phyloP scores from a whole-genome alignment of 441 rosid genomes.

The Gossypium davidsonii region DNA sequence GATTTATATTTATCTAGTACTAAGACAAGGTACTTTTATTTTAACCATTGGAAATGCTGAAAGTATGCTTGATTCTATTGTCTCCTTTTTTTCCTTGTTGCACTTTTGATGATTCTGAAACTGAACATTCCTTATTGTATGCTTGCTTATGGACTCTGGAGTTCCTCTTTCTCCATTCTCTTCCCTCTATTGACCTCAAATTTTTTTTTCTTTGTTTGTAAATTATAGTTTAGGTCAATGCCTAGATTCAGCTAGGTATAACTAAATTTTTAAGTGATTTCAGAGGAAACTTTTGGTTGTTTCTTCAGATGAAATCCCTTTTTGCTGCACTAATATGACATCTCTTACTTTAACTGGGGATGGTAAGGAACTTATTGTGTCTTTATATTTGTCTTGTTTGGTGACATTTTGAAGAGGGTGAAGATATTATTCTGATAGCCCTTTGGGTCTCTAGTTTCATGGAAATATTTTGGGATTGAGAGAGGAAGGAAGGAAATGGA shows the following conservation, averaged over 20 bases:
- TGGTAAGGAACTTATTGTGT: neutral
- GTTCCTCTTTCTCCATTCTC: neutral
- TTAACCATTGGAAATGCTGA: neutral
- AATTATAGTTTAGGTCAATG: neutral
- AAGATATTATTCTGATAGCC: neutral
- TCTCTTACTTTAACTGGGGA: neutral
- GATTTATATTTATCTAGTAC: neutral
- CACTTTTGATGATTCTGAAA: neutral
- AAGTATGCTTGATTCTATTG: neutral
- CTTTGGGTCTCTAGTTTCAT: neutral
- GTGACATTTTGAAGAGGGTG: neutral
- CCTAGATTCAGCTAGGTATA: neutral
- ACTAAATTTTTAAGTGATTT: neutral
- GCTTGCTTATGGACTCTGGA: neutral
- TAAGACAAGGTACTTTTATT: neutral
- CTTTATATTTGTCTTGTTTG: neutral
- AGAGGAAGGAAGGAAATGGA: neutral
- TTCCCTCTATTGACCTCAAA: neutral
- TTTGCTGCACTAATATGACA: neutral
- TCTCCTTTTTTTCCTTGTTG: neutral
- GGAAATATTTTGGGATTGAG: neutral
- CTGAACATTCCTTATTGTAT: neutral
- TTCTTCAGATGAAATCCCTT: neutral
- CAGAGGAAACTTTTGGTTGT: neutral
- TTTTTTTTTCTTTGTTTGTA: neutral